A percentile compares a stretch with the other conserved stretches of the same genome.
Evolutionary conservation across 75 land plant genomes (phyloP).

Genomic region (Sequoiadendron giganteum): DNA sequence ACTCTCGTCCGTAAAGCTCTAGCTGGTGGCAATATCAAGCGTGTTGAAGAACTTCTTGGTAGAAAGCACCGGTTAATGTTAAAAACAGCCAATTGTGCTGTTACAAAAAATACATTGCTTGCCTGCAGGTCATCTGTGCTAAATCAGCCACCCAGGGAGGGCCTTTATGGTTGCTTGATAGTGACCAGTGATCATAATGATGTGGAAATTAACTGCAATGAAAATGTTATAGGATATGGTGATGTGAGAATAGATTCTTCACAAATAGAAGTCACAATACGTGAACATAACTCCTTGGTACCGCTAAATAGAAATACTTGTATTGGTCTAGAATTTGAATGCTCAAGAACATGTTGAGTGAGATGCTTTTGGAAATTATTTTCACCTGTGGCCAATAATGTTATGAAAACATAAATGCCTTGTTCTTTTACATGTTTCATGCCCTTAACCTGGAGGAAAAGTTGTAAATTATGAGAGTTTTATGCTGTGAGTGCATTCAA

Average conservation of each 20-base stretch:
- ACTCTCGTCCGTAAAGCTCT: constrained; percentile 92
- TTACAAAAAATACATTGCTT: constrained; percentile 18
- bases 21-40: constrained; percentile 69
- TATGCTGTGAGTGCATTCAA: background rate
- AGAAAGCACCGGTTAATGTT: constrained; percentile 77
- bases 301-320: background rate
- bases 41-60: constrained; percentile 76
- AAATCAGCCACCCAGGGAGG: constrained; percentile 76
- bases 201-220: constrained; percentile 7
- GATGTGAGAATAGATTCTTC: constrained; percentile 34
- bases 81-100: constrained; percentile 13
- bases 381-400: background rate
- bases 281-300: constrained; percentile 13
- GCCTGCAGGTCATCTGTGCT: constrained; percentile 46
- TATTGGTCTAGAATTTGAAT: constrained; percentile 46
- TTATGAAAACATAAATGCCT: background rate
- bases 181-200: constrained; percentile 19
- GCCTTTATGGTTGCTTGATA: constrained; percentile 45
- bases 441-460: background rate
- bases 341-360: constrained; percentile 12
- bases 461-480: background rate
- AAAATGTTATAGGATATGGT: constrained; percentile 26
- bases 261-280: constrained; percentile 36
- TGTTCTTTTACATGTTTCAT: background rate
- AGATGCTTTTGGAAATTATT: constrained; percentile 10